Percentiles rank a stretch among this genome's conserved stretches.
phyloP scores from a whole-genome alignment of 2,329 filamentous ascomycete species.

The Talaromyces sp. region DNA sequence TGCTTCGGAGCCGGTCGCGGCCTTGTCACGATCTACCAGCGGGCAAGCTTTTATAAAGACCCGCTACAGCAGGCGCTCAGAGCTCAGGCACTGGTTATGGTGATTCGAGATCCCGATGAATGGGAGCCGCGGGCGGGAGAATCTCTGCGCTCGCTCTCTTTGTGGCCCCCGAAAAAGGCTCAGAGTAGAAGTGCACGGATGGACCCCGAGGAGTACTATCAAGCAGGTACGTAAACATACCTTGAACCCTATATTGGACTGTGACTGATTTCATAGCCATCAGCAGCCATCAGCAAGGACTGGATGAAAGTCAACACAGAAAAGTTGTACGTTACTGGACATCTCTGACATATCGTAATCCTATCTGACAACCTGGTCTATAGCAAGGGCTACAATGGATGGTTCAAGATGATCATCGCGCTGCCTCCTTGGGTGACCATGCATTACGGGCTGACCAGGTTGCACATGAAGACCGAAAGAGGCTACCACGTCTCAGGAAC shows the following conservation, averaged over 20 bases:
- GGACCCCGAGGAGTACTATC: neutral
- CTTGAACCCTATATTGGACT: neutral
- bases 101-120: conserved; percentile 23
- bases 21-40: conserved; percentile 27
- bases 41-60: conserved; percentile 22
- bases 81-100: conserved; percentile 32
- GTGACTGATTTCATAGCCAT: neutral
- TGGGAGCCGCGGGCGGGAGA: neutral
- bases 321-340: neutral
- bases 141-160: neutral
- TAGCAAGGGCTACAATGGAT: neutral
- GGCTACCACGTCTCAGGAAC: conserved; percentile 21
- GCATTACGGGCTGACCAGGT: neutral
- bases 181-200: neutral
- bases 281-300: neutral
- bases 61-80: conserved; percentile 30
- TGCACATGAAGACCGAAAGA: neutral
- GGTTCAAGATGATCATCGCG: neutral
- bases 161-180: neutral
- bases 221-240: neutral
- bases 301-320: neutral
- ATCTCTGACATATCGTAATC: neutral
- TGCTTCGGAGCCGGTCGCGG: conserved; percentile 29
- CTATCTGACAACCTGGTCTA: neutral
- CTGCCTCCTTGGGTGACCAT: conserved; percentile 1